These are phyloP conservation scores for Hyaloscypha bicolor DNA, from an alignment of 495 filamentous ascomycete species.

Conservation along the genomic window DNA sequence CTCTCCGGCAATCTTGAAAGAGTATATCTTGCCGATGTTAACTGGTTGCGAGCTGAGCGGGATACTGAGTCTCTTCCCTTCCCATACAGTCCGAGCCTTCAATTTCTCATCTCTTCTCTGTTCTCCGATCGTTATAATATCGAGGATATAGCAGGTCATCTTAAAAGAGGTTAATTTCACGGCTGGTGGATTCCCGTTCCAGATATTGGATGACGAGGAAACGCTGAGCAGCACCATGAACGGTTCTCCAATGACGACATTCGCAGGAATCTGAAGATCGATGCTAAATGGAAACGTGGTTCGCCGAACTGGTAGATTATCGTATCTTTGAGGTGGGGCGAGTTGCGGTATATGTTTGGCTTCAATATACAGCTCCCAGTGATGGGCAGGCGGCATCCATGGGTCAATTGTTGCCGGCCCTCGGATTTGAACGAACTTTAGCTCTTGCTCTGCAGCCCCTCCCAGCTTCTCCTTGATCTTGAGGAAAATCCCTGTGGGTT, in stretches of 20 bases:
- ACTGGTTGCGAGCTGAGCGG: background rate
- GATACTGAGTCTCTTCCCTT: slow-evolving; percentile 1
- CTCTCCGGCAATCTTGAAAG: background rate
- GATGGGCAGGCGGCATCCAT: background rate
- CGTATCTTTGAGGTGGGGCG: background rate
- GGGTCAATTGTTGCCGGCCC: background rate
- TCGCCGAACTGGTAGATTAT: background rate
- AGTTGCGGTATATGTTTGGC: background rate
- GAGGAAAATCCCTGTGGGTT: background rate
- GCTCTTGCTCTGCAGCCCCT: background rate
- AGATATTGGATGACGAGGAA: background rate
- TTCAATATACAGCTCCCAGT: background rate
- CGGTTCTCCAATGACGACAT: background rate
- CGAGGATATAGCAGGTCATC: background rate
- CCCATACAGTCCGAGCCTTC: background rate
- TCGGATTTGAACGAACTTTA: slow-evolving; percentile 4
- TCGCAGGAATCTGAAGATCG: background rate
- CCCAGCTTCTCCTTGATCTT: background rate
- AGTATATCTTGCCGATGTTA: slow-evolving; percentile 1
- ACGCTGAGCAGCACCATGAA: background rate
- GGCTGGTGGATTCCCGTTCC: background rate
- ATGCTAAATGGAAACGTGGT: background rate
- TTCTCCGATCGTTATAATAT: background rate
- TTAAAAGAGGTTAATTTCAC: background rate
- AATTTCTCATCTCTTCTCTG: background rate